These are phyloP conservation scores for Puccinia triticina DNA, from an alignment of 1,284 basidiomycete genomes.

Conservation along the genomic window DNA sequence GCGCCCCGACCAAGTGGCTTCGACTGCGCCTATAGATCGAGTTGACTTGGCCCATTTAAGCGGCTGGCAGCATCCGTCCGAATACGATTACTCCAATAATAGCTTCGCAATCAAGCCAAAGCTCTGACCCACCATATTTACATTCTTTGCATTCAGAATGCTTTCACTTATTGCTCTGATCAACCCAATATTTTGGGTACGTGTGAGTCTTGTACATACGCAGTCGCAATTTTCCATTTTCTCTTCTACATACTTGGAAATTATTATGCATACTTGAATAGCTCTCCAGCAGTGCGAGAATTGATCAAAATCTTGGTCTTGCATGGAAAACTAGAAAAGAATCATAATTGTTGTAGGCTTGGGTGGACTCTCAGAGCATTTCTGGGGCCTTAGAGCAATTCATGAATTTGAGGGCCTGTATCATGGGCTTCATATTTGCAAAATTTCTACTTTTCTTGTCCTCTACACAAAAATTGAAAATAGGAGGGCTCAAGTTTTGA, in stretches of 20 bases:
- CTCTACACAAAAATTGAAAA: too few species aligned
- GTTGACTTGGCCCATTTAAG: constrained; percentile 39
- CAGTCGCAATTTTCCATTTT: background rate
- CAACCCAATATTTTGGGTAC: background rate
- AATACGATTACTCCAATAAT: background rate
- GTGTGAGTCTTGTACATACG: background rate
- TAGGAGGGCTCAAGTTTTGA: too few species aligned
- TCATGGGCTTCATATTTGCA: too few species aligned
- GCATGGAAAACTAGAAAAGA: too few species aligned
- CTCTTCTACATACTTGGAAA: background rate
- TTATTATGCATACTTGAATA: background rate
- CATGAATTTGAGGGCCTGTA: too few species aligned
- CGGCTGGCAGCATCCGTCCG: constrained; percentile 42
- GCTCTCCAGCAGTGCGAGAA: too few species aligned
- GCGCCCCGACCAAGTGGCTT: constrained; percentile 39
- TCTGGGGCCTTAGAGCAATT: too few species aligned
- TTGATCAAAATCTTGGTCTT: too few species aligned
- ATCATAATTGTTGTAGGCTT: too few species aligned
- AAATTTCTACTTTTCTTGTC: too few species aligned
- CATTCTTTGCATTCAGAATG: background rate
- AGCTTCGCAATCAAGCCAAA: background rate
- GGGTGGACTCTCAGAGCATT: too few species aligned
- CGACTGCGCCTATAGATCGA: constrained; percentile 16
- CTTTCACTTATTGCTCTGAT: background rate
- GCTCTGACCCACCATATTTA: background rate